These are phyloP conservation scores for Penicillium aurantiogriseum DNA, from an alignment of 2,329 filamentous ascomycete genomes.

Conservation along the genomic window DNA sequence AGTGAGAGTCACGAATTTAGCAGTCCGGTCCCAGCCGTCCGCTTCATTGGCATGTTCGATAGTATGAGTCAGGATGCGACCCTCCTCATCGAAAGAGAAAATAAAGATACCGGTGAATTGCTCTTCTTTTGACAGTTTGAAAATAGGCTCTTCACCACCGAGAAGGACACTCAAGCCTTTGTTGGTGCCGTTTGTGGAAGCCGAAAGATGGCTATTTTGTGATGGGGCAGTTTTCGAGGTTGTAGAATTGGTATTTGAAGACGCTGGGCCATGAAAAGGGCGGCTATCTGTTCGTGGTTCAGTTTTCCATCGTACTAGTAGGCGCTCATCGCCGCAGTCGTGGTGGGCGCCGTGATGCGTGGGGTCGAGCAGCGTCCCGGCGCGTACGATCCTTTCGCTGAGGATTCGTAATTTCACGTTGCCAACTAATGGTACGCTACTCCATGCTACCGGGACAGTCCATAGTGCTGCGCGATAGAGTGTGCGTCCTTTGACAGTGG, in stretches of 20 bases:
- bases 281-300: conserved; percentile 38
- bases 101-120: conserved; percentile 91
- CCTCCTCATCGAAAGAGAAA: conserved; percentile 90
- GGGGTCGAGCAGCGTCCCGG: conserved; percentile 40
- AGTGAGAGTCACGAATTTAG: conserved; percentile 83
- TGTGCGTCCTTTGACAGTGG: conserved; percentile 84
- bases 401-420: conserved; percentile 86
- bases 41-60: conserved; percentile 91
- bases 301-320: conserved; percentile 89
- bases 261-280: conserved; percentile 17
- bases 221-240: conserved; percentile 6
- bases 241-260: conserved; percentile 13
- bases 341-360: conserved; percentile 33
- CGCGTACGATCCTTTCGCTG: conserved; percentile 81
- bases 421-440: conserved; percentile 82
- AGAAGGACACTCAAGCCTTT: conserved; percentile 48
- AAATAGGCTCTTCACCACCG: conserved; percentile 52
- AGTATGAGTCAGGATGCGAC: conserved; percentile 79
- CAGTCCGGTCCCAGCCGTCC: conserved; percentile 77
- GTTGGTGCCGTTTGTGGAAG: conserved; percentile 36
- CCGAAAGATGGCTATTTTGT: conserved; percentile 17
- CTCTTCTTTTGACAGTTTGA: conserved; percentile 58
- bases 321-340: conserved; percentile 62
- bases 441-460: conserved; percentile 96
- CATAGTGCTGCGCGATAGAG: conserved; percentile 91